A percentile compares a stretch with the other conserved stretches of the same genome.
Conservation (phyloP, 2,329 filamentous ascomycete species). For the Amesomyces nigricolor region DNA sequence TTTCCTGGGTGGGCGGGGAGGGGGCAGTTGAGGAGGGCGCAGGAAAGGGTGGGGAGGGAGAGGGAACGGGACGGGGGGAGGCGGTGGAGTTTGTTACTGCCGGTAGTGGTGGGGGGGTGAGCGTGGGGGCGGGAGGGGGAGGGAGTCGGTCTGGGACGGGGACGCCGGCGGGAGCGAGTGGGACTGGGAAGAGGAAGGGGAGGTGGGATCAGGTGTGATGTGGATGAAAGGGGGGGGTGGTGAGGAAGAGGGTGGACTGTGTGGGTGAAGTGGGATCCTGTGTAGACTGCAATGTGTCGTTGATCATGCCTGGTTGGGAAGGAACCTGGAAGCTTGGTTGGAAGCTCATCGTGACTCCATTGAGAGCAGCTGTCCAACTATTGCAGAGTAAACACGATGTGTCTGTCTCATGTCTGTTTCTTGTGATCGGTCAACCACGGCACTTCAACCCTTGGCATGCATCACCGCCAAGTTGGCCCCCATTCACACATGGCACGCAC, state of each 20-base stretch:
- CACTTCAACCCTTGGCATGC: not conserved
- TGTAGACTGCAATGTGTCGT: not conserved
- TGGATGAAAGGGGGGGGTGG: not conserved
- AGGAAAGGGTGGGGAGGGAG: constrained; percentile 42
- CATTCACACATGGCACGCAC: not conserved
- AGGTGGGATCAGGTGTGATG: constrained; percentile 19
- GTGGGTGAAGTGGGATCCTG: not conserved
- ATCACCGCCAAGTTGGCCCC: not conserved
- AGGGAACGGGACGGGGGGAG: constrained; percentile 40
- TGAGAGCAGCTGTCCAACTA: too few relatives aligned
- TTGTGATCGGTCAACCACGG: too few relatives aligned
- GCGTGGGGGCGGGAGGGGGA: not conserved
- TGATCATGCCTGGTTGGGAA: not conserved
- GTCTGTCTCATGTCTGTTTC: too few relatives aligned
- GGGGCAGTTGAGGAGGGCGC: constrained; percentile 44
- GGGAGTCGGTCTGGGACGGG: constrained; percentile 34
- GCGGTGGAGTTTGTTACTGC: constrained; percentile 47
- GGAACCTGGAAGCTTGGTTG: too few relatives aligned
- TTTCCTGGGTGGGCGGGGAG: constrained; percentile 53
- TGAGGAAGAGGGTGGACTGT: not conserved
- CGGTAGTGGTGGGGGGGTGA: constrained; percentile 21
- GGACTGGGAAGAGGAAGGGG: constrained; percentile 14
- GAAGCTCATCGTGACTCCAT: not conserved
- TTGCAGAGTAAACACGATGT: too few relatives aligned
- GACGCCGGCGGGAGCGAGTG: constrained; percentile 22